Conservation (phyloP, 495 filamentous ascomycete species). For the Clohesyomyces aquaticus region DNA sequence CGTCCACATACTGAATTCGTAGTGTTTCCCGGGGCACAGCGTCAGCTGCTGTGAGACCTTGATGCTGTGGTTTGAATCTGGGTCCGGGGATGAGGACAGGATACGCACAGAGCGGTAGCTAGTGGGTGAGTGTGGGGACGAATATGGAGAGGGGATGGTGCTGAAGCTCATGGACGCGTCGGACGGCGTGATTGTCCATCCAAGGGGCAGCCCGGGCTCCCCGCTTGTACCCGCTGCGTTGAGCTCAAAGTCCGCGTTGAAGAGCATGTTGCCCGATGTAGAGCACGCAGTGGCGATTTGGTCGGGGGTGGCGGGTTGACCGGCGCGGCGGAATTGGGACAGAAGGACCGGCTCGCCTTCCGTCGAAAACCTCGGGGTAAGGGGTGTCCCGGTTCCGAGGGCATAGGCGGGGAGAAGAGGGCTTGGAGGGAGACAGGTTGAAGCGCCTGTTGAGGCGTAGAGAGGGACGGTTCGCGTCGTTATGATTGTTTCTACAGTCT, state of each 20-base stretch:
- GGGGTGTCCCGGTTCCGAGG: background rate
- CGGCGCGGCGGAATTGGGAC: slow-evolving; percentile 7
- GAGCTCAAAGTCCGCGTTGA: slow-evolving; percentile 35
- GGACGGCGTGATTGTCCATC: slow-evolving; percentile 20
- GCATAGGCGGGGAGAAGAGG: slow-evolving; percentile 5
- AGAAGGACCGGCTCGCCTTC: background rate
- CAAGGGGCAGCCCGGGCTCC: no score
- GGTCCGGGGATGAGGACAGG: slow-evolving; percentile 1
- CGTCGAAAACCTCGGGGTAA: no score
- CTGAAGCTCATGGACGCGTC: slow-evolving; percentile 25
- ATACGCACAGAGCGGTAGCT: slow-evolving; percentile 20
- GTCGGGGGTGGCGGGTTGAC: slow-evolving; percentile 26
- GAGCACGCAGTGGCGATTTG: slow-evolving; percentile 32
- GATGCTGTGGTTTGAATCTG: slow-evolving; percentile 8
- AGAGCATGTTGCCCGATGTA: slow-evolving; percentile 19
- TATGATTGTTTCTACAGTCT: background rate
- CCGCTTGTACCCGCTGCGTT: no score
- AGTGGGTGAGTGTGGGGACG: background rate
- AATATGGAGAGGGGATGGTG: slow-evolving; percentile 6
- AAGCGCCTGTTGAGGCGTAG: background rate
- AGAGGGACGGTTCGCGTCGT: background rate
- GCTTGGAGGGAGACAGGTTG: no score
- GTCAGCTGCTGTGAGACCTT: slow-evolving; percentile 28
- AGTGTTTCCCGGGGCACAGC: slow-evolving; percentile 32
- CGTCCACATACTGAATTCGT: slow-evolving; percentile 6